Evolutionary conservation across 2,329 filamentous ascomycete genomes (phyloP), one percentile per base, ranked within the genome.

Genomic region (Mariannaea sp.): DNA sequence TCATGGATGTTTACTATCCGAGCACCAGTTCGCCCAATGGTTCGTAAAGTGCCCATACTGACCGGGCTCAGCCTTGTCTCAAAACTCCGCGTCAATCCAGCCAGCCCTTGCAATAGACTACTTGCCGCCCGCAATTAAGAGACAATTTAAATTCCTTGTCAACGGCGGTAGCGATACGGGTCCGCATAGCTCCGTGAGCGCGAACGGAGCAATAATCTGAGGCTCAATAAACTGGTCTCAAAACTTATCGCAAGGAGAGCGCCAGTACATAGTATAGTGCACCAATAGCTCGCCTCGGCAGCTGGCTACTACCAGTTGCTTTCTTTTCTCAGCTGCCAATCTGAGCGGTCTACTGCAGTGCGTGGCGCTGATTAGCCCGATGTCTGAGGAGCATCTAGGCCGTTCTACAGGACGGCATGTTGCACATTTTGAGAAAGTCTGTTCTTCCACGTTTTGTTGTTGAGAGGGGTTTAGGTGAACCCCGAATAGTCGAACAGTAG

Each of bases 381-480:
- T 17, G 49, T 47, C 29, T 16, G 27, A 39, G 32, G 19, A 19
- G 17, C 10, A 22, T 48, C 36, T 49, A 29, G 17, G 32, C 24
- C 35, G 39, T 51, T 32, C 49, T 40, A 48, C 20, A 36, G 39
- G 38, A 47, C 26, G 49, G 47, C 29, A 48, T 55, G 46, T 36
- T 29, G 40, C 29, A 13, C 33, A 48, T 36, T 45, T 42, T n/a
- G n/a, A n/a, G n/a, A n/a, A 27, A 61, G 49, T 41, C 42, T 55
- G 49, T 26, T 36, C 35, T 48, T 48, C 39, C 44, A 44, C 40
- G 46, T 54, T 58, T 54, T 55, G 55, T 40, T 43, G 44, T 55
- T 48, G 43, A 53, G 22, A 40, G 44, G 19, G 49, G 29, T 47
- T 20, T 40, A 53, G 53, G 56, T 62, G 57, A 56, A 62, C 55